Evolutionary conservation across 768 basidiomycete genomes (phyloP), one percentile per base, ranked within the genome.

Genomic region (Nevesoporus exiguus): DNA sequence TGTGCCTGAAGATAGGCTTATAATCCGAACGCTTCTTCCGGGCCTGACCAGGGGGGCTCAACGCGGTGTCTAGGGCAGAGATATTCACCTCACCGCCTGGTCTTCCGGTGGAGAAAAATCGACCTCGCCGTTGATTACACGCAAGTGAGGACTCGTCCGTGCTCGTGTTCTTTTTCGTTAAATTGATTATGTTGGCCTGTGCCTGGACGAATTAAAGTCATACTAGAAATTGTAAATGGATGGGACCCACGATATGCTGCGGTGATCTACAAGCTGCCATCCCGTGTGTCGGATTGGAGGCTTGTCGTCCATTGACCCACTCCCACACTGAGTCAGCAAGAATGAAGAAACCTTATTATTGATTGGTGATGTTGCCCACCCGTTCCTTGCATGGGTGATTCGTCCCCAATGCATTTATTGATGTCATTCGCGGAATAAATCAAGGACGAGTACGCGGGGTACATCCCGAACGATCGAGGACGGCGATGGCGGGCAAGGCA

Each of bases 391-490:
- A 68, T 63, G 33, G 30, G 45, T 47, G 49, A 41, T 25, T 41
- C n/a, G 45, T 49, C n/a, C 14, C 39, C 21, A 17, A 41, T 21
- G 14, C 22, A 7, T 43, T 25, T 13, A 24, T 44, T 25, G 22
- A 47, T 47, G 34, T 14, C 22, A 11, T n/a, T 27, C 9, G 25
- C 17, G 19, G 22, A 22, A 14, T 21, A 15, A 24, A 30, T 8
- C 37, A 56, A 65, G 50, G 21, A 36, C 52, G 52, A 62, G 63
- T 17, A 49, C 53, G 1, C 69, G 74, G 57, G 76, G 75, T 7
- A 75, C 74, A 5, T 70, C 76, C 1, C 72, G 76, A 47, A 75
- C 74, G 1, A 67, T 75, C 22, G 76, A 78, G 51, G 75, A 77
- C 52, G 74, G 65, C 2, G 19, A 43, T 57, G 27, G 53, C 42